A percentile compares a stretch with the other conserved stretches of the same genome.
Evolutionary conservation across 495 filamentous ascomycete genomes (phyloP).

Genomic region (Eremomyces bilateralis): DNA sequence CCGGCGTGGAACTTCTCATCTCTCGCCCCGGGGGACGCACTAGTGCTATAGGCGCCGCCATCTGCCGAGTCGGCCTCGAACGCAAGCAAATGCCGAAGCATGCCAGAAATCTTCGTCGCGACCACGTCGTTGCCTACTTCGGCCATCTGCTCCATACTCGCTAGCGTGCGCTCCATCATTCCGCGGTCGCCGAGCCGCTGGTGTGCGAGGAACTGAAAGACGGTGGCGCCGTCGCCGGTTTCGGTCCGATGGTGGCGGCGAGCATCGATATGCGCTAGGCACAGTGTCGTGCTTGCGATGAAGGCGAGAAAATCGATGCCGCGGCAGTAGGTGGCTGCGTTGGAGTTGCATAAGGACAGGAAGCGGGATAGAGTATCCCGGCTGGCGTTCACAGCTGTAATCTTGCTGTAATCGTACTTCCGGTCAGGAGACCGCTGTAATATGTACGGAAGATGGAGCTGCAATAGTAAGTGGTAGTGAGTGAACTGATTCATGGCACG

Average conservation of each 20-base stretch:
- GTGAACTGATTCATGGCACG: constrained; percentile 6
- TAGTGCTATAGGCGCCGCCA: background rate
- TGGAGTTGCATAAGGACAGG: constrained; percentile 11
- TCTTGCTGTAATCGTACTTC: constrained; percentile 11
- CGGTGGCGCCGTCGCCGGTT: constrained; percentile 2
- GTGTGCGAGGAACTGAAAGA: constrained; percentile 18
- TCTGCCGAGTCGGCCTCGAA: constrained; percentile 6
- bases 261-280: constrained; percentile 16
- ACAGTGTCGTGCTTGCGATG: constrained; percentile 16
- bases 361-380: constrained; percentile 15
- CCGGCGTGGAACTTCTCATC: background rate
- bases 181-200: constrained; percentile 23
- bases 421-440: background rate
- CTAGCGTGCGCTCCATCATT: constrained; percentile 22
- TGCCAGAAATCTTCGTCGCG: constrained; percentile 9
- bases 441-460: constrained; percentile 7
- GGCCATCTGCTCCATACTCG: constrained; percentile 15
- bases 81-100: constrained; percentile 6
- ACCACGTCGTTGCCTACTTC: constrained; percentile 1
- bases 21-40: background rate
- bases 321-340: constrained; percentile 11
- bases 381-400: constrained; percentile 14
- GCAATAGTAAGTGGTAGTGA: constrained; percentile 4
- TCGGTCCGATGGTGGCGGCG: constrained; percentile 4
- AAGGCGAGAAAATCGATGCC: constrained; percentile 18